phyloP scores from a whole-genome alignment of 495 filamentous ascomycete species.

The Letharia lupina region DNA sequence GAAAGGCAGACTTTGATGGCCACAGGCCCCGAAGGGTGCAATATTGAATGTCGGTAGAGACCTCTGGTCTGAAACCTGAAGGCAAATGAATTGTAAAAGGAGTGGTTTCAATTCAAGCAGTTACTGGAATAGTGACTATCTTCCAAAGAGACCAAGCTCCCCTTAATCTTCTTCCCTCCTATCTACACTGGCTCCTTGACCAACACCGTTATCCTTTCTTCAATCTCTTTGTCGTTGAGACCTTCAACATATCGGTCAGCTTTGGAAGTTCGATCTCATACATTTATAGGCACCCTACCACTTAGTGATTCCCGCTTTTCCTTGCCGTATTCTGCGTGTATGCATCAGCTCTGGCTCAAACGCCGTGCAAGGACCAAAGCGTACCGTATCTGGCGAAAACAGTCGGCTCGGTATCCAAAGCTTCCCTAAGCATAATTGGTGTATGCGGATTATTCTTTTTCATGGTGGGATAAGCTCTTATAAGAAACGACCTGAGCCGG shows the following conservation, averaged over 20 bases:
- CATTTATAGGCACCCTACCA: slow-evolving; percentile 41
- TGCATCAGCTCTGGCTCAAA: slow-evolving; percentile 11
- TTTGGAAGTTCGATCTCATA: neutral
- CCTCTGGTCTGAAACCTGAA: neutral
- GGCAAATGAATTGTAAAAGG: neutral
- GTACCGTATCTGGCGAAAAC: slow-evolving; percentile 91
- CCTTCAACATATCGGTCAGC: slow-evolving; percentile 41
- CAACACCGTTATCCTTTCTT: slow-evolving; percentile 72
- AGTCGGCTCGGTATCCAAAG: slow-evolving; percentile 66
- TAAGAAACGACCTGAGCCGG: slow-evolving; percentile 67
- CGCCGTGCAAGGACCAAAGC: slow-evolving; percentile 24
- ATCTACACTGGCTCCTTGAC: slow-evolving; percentile 35
- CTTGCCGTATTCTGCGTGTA: slow-evolving; percentile 62
- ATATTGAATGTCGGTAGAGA: neutral
- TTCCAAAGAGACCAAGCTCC: neutral
- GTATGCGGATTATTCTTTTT: slow-evolving; percentile 97
- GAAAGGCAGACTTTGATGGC: neutral
- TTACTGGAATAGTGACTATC: neutral
- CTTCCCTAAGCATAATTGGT: slow-evolving; percentile 92
- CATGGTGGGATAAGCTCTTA: slow-evolving; percentile 92
- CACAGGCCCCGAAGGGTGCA: neutral
- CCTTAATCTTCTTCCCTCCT: too few species aligned
- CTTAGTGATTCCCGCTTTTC: slow-evolving; percentile 78
- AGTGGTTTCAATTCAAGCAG: neutral
- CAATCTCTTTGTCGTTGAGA: slow-evolving; percentile 83